A percentile compares a stretch with the other conserved stretches of the same genome.
These are phyloP conservation scores for Ochromonas danica DNA, from an alignment of 108 stramenopile genomes.

Conservation along the genomic window DNA sequence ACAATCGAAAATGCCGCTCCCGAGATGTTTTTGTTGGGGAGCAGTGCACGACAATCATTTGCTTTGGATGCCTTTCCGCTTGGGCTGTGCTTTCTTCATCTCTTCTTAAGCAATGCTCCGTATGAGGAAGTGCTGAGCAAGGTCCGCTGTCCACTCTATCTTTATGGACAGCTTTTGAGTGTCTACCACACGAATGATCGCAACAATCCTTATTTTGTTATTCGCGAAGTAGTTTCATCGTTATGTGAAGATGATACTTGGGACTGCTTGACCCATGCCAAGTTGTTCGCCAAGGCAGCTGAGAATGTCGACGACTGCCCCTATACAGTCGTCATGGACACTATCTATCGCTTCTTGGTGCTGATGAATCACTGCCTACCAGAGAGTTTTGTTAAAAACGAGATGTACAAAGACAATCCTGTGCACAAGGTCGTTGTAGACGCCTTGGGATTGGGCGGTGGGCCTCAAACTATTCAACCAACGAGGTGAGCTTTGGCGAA, in stretches of 20 bases:
- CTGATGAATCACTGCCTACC: no score
- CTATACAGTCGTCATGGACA: conserved; percentile 79
- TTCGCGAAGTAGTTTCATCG: conserved; percentile 63
- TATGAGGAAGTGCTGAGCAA: conserved; percentile 93
- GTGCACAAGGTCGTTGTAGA: neutral
- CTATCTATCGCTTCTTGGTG: conserved; percentile 85
- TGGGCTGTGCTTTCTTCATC: conserved; percentile 88
- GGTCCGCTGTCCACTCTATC: conserved; percentile 69
- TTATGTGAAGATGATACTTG: conserved; percentile 31
- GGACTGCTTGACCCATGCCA: conserved; percentile 54
- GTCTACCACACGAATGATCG: conserved; percentile 62
- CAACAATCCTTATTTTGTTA: conserved; percentile 55
- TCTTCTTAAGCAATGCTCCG: conserved; percentile 87
- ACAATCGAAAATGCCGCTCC: conserved; percentile 95
- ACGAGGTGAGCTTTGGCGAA: neutral
- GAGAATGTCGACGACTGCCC: conserved; percentile 66
- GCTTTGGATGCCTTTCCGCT: conserved; percentile 86
- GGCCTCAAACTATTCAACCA: neutral
- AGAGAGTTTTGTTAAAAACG: neutral
- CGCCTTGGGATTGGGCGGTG: neutral
- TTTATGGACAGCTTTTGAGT: conserved; percentile 62
- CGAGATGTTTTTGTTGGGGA: conserved; percentile 84
- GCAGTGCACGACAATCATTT: conserved; percentile 64
- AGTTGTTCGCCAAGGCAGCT: conserved; percentile 72
- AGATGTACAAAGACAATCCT: neutral